Evolutionary conservation across 1,284 basidiomycete species (phyloP), one percentile per base, ranked within the genome.

Genomic region (Apiotrichum gamsii): DNA sequence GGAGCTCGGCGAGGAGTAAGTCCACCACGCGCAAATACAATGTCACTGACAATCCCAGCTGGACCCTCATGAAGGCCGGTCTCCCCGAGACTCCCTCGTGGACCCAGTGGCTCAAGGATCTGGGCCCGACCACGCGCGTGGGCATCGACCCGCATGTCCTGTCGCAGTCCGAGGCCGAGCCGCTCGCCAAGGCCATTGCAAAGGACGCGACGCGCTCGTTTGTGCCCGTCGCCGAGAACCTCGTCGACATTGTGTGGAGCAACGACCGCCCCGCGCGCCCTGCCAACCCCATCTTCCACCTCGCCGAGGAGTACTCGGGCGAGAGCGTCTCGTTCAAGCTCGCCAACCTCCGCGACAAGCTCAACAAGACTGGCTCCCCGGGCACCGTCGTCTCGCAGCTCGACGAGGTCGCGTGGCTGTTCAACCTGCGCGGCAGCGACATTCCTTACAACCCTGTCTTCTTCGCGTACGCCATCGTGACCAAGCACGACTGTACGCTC

Each of bases 371-470:
- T 57, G 80, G 84, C 14, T 77, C 78, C 1, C 77, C 79, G 28
- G 84, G 84, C 2, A 72, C 86, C 32, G 82, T 91, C 4, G 78
- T 94, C 9, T 84, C 78, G 19, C 81, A 84, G 75, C 79, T 96
- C 8, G 90, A 94, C 66, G 90, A 94, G 64, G 81, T 90, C 37
- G 89, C 88, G 0, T 91, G 94, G 94, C 68, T 95, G 24, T 90
- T 96, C 74, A 97, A 97, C 72, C 76, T 98, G 35, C 83, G 94
- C 51, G 91, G 93, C 1, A 81, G 82, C 2, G 93, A 97, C 67
- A 94, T 97, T 53, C 84, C 85, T 31, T 97, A 81, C 74, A 97
- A 95, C 65, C 90, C 90, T 54, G 93, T 98, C 19, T 97, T 98
- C 76, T 95, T 96, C 64, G 82, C 87, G 0, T 96, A 93, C 66